Base-by-base conservation (phyloP, 78 protist species). In the Acrasis kona region DNA sequence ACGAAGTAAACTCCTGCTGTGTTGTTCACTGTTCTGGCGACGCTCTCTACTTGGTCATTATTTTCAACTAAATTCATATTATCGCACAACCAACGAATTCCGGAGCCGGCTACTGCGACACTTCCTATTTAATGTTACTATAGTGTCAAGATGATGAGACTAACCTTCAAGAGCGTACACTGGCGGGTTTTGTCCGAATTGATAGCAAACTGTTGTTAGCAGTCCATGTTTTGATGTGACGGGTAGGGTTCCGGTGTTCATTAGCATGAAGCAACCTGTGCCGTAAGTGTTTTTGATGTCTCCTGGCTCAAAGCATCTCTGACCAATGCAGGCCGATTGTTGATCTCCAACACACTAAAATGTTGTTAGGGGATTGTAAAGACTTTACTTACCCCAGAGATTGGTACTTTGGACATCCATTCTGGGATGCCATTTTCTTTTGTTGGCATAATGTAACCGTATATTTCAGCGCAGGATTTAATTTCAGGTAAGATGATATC, bases 281-380 rank as follows among this genome's bases (percentile, higher is more conserved):
- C 99, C 99, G 77, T 94, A 96, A 9, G 98, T 95, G 72, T 78
- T 89, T 74, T 96, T 96, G 3, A 91, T 84, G 28, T 85, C 89
- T 9, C 98, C 97, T 0, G 42, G 64, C 2, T 9, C 58, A 69
- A 94, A 78, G 74, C 97, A 93, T 39, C 19, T 36, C 67, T 97
- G 99, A 0, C 99, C 99, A 5, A 97, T 87, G 78, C 87, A 67
- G 2, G 99, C 99, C 0, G 95, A 84, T 70, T 97, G 99, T 71
- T 97, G 99, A 38, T 97, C 99, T 0, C 99, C 99, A 32, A 93
- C n/a, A 7, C 58, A 5, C 61, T 50, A 50, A n/a, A n/a, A n/a
- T 50, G 19, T n/a, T n/a, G 19, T 50, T 19, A 50, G 19, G 19
- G 19, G 34, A 19, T 50, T n/a, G 19, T 19, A 19, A 50, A 50